Conservation (phyloP, 768 basidiomycete genomes). For the Asterophora lycoperdoides region DNA sequence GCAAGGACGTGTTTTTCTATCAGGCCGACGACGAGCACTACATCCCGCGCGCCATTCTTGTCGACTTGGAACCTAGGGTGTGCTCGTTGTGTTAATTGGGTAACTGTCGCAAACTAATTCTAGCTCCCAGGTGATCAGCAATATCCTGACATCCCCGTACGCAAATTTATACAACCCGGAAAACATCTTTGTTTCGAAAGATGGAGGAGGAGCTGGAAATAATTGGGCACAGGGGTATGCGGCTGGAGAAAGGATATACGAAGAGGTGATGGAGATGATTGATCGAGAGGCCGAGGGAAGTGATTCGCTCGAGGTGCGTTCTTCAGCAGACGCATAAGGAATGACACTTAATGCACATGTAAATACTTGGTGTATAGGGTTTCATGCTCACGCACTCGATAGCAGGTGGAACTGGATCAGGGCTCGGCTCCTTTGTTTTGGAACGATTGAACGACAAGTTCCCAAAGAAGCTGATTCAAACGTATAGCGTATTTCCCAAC, state of each 20-base stretch:
- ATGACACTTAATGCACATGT: not conserved
- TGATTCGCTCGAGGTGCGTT: constrained; percentile 85
- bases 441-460: constrained; percentile 97
- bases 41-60: constrained; percentile 92
- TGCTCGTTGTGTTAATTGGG: constrained; percentile 23
- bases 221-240: constrained; percentile 98
- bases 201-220: constrained; percentile 98
- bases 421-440: constrained; percentile 95
- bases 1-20: constrained; percentile 99
- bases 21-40: constrained; percentile 99
- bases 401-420: constrained; percentile 97
- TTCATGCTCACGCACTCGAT: constrained; percentile 99
- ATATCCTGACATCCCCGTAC: constrained; percentile 84
- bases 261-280: constrained; percentile 98
- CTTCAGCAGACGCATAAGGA: not conserved
- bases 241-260: constrained; percentile 86
- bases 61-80: constrained; percentile 95
- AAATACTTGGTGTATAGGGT: constrained; percentile 51
- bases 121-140: constrained; percentile 83
- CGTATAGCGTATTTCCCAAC: constrained; percentile 98
- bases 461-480: constrained; percentile 98
- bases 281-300: constrained; percentile 97
- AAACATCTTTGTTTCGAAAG: constrained; percentile 93
- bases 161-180: constrained; percentile 95
- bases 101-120: constrained; percentile 10